A percentile compares a stretch with the other conserved stretches of the same genome.
These are phyloP conservation scores for Sutorius eximius DNA, from an alignment of 1,284 basidiomycete species.

Conservation along the genomic window DNA sequence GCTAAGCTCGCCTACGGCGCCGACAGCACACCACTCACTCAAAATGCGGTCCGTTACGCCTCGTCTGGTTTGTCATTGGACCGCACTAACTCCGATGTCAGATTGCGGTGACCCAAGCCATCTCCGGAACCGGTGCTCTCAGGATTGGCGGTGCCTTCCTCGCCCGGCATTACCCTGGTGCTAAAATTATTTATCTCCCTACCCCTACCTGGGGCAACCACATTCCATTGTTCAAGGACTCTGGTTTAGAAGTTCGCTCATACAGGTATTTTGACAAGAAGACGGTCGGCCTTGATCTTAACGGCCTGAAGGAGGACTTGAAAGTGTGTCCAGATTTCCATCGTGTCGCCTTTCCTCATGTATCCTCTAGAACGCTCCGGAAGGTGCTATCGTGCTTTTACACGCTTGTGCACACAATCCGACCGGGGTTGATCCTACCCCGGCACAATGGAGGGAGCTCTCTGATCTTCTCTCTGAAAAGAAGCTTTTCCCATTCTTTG, in stretches of 20 bases:
- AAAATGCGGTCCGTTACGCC: constrained; percentile 65
- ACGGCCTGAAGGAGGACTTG: constrained; percentile 87
- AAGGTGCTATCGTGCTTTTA: constrained; percentile 79
- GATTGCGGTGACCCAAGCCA: constrained; percentile 93
- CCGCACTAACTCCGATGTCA: constrained; percentile 31
- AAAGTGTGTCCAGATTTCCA: constrained; percentile 48
- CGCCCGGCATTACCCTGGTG: constrained; percentile 83
- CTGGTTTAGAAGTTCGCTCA: constrained; percentile 88
- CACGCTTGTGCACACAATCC: constrained; percentile 98
- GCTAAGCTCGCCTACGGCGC: constrained; percentile 91
- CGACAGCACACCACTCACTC: constrained; percentile 73
- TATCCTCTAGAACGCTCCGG: constrained; percentile 62
- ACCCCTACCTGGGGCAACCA: constrained; percentile 98
- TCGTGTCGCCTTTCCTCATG: not conserved
- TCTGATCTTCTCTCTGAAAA: constrained; percentile 87
- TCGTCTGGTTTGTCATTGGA: not conserved
- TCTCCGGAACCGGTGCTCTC: constrained; percentile 97
- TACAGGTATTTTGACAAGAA: constrained; percentile 96
- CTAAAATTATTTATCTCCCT: constrained; percentile 92
- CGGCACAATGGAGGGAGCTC: constrained; percentile 91
- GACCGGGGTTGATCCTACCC: constrained; percentile 94
- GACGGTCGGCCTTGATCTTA: constrained; percentile 93
- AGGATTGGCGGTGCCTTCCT: constrained; percentile 96
- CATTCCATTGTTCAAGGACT: constrained; percentile 84
- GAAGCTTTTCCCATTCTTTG: constrained; percentile 90